Conservation (phyloP, 2,329 filamentous ascomycete species). For the Epichloe amarillans region DNA sequence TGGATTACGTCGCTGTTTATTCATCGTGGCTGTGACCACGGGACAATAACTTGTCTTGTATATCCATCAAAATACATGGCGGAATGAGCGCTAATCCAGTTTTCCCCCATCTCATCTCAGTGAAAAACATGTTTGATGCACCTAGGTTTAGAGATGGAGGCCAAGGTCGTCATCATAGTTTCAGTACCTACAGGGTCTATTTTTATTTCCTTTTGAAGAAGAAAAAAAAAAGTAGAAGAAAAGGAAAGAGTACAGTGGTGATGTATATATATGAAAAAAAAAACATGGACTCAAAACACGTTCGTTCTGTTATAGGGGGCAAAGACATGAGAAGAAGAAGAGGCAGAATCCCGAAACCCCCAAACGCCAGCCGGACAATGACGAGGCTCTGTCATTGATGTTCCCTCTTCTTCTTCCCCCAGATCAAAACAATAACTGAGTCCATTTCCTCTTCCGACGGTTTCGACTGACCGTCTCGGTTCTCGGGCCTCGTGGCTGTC, state of each 20-base stretch:
- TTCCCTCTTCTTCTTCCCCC: slow-evolving; percentile 13
- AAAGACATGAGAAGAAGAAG: background rate
- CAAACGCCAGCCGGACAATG: background rate
- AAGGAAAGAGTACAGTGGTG: too few relatives aligned
- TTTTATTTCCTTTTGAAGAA: too few relatives aligned
- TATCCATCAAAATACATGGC: too few relatives aligned
- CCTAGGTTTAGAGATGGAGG: background rate
- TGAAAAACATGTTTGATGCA: too few relatives aligned
- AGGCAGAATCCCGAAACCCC: background rate
- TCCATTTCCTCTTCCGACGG: slow-evolving; percentile 17
- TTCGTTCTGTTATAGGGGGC: too few relatives aligned
- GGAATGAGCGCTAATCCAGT: too few relatives aligned
- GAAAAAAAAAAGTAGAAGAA: too few relatives aligned
- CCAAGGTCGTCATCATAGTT: background rate
- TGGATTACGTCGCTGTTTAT: slow-evolving; percentile 27
- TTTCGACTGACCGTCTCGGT: background rate
- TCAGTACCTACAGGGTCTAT: too few relatives aligned
- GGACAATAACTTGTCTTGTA: too few relatives aligned
- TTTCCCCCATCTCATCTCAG: too few relatives aligned
- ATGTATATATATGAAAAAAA: too few relatives aligned
- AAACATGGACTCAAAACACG: too few relatives aligned
- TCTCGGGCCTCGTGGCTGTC: slow-evolving; percentile 7
- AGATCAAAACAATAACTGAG: slow-evolving; percentile 28
- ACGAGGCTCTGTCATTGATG: background rate
- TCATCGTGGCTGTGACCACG: background rate